A percentile compares a stretch with the other conserved stretches of the same genome.
Conservation (phyloP, 805 yeast genomes). For the Ascoidea rubescens region DNA sequence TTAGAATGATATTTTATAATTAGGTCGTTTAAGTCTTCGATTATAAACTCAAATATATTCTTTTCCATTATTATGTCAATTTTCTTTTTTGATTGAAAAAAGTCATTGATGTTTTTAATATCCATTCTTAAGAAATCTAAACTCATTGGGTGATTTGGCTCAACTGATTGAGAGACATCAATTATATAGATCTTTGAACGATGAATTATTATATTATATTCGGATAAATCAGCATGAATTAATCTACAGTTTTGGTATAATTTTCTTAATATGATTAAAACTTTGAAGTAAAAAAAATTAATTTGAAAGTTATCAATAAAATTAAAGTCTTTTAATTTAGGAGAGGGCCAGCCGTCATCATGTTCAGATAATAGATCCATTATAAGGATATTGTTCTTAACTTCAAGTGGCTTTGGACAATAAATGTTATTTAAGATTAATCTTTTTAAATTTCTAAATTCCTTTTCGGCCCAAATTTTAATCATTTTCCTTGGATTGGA, state of each 20-base stretch:
- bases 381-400: constrained; percentile 79
- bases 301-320: constrained; percentile 56
- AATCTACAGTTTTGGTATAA: constrained; percentile 79
- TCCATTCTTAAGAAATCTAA: constrained; percentile 94
- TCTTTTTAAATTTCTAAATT: constrained; percentile 83
- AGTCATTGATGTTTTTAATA: constrained; percentile 87
- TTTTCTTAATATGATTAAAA: constrained; percentile 74
- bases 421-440: constrained; percentile 68
- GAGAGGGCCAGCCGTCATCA: constrained; percentile 74
- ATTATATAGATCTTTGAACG: constrained; percentile 75
- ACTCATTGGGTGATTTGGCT: constrained; percentile 96
- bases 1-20: constrained; percentile 23
- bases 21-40: constrained; percentile 27
- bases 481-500: constrained; percentile 97
- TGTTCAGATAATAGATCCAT: constrained; percentile 84
- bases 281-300: constrained; percentile 55
- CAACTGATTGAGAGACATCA: constrained; percentile 96
- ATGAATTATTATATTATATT: constrained; percentile 75
- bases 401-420: constrained; percentile 85
- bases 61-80: constrained; percentile 75
- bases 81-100: constrained; percentile 55
- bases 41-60: constrained; percentile 64
- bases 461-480: constrained; percentile 97
- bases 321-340: constrained; percentile 74
- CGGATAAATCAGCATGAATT: constrained; percentile 94